phyloP scores from a whole-genome alignment of 2,329 filamentous ascomycete species.

The Calonectria fujianensis region DNA sequence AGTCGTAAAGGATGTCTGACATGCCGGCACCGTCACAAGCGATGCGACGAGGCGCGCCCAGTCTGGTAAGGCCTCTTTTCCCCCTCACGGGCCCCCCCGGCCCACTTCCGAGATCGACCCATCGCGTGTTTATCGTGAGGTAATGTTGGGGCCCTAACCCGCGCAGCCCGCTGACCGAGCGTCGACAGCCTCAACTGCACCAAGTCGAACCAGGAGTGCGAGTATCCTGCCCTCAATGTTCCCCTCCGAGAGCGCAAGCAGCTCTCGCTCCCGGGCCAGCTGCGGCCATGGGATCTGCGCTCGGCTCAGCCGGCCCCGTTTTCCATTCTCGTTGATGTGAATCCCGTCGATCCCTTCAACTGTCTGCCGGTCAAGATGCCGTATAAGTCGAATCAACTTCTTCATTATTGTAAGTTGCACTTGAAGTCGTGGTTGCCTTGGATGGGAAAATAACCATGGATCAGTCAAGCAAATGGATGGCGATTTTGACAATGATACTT shows the following conservation, averaged over 20 bases:
- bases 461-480: neutral
- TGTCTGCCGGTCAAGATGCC: slow-evolving; percentile 12
- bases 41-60: neutral
- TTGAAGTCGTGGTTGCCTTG: no score
- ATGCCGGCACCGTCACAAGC: neutral
- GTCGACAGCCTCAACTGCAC: neutral
- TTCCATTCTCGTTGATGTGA: neutral
- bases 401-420: slow-evolving; percentile 3
- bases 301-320: neutral
- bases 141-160: no score
- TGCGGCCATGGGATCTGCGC: neutral
- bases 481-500: neutral
- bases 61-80: neutral
- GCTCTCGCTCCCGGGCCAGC: neutral
- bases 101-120: no score
- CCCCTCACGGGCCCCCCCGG: no score
- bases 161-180: no score
- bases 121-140: no score
- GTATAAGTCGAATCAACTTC: neutral
- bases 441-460: neutral
- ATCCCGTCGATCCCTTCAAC: slow-evolving; percentile 16
- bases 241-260: slow-evolving; percentile 7
- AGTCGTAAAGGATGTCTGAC: neutral
- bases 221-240: neutral
- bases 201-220: neutral